Conservation (phyloP, 371 early-diverging fungal genomes). For the Paraphysoderma sedebokerense region DNA sequence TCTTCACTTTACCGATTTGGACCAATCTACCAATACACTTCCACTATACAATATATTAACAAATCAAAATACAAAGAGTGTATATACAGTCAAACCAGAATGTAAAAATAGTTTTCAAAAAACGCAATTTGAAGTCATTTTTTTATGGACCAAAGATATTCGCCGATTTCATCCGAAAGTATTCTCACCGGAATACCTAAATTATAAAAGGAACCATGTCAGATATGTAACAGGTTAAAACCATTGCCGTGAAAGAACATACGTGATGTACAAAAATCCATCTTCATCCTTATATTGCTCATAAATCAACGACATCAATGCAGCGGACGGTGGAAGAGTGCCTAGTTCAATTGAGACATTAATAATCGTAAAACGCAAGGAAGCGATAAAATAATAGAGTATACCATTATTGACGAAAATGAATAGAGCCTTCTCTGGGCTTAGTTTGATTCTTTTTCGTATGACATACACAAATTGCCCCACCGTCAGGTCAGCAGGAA, state of each 20-base stretch:
- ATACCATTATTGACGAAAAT: slow-evolving; percentile 79
- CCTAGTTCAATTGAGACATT: neutral
- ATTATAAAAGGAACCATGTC: neutral
- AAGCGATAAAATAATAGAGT: neutral
- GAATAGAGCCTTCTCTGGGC: slow-evolving; percentile 93
- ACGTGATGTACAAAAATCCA: slow-evolving; percentile 84
- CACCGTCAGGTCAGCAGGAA: slow-evolving; percentile 92
- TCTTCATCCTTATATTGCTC: slow-evolving; percentile 91
- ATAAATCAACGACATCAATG: slow-evolving; percentile 74
- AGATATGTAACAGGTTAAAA: neutral
- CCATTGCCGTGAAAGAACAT: slow-evolving; percentile 5
- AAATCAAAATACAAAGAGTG: too few relatives aligned
- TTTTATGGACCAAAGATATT: too few relatives aligned
- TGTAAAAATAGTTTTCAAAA: too few relatives aligned
- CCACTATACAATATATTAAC: too few relatives aligned
- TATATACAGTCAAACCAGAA: too few relatives aligned
- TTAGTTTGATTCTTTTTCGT: slow-evolving; percentile 77
- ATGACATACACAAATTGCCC: slow-evolving; percentile 95
- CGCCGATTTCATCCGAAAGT: too few relatives aligned
- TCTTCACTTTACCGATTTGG: too few relatives aligned
- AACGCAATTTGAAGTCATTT: too few relatives aligned
- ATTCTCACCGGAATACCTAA: slow-evolving; percentile 63
- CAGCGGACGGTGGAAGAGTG: slow-evolving; percentile 14
- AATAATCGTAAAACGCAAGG: neutral
- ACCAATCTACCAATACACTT: too few relatives aligned